Evolutionary conservation across 2,329 filamentous ascomycete genomes (phyloP).

Genomic region (Cercospora sp.): DNA sequence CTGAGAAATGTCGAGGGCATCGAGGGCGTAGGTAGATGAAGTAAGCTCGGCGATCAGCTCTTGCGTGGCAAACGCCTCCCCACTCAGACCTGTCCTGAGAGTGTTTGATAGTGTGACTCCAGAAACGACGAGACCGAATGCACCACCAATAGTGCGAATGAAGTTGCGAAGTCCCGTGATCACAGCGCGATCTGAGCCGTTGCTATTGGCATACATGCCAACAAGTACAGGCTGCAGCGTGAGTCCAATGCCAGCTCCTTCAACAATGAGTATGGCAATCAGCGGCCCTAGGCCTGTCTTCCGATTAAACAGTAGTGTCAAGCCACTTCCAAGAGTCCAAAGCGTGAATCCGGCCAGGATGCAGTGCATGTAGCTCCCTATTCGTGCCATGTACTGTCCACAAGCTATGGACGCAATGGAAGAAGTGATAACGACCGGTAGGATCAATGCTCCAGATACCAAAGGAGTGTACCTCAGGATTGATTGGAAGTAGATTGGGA

Average conservation of each 20-base stretch:
- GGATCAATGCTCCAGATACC: constrained; percentile 13
- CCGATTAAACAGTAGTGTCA: constrained; percentile 53
- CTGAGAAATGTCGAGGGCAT: neutral
- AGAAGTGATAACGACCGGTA: constrained; percentile 54
- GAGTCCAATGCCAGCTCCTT: constrained; percentile 56
- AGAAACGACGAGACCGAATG: constrained; percentile 59
- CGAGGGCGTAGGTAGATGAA: neutral
- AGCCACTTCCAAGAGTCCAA: constrained; percentile 55
- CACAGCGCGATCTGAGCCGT: constrained; percentile 59
- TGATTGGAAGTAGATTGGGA: constrained; percentile 62
- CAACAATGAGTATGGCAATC: constrained; percentile 52
- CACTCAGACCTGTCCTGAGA: neutral
- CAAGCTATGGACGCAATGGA: constrained; percentile 49
- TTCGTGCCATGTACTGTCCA: constrained; percentile 59
- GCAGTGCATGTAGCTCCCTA: constrained; percentile 60
- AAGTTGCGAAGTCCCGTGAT: constrained; percentile 65
- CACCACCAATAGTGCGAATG: constrained; percentile 59
- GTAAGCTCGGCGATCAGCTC: neutral
- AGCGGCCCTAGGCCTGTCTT: constrained; percentile 52
- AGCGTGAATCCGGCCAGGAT: constrained; percentile 53
- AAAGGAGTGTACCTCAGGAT: constrained; percentile 32
- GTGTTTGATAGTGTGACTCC: constrained; percentile 50
- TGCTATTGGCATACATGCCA: constrained; percentile 52
- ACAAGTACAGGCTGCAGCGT: constrained; percentile 57
- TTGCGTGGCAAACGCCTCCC: neutral